These are phyloP conservation scores for Anacardium occidentale DNA, from an alignment of 345 rosid species.

Conservation along the genomic window DNA sequence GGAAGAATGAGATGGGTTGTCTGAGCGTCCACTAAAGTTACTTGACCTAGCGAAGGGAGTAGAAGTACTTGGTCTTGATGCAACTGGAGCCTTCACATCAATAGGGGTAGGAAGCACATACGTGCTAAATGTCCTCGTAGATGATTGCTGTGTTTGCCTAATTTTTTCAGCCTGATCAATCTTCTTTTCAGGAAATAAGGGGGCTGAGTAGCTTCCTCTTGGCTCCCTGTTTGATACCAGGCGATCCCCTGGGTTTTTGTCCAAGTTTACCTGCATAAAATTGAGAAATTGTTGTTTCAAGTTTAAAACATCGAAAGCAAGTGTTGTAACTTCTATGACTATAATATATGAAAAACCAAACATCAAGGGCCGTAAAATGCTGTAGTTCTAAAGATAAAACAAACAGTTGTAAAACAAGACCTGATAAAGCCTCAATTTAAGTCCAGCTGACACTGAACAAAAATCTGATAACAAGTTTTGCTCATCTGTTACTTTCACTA, in stretches of 20 bases:
- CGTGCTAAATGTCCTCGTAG: conserved; percentile 44
- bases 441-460: not conserved
- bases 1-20: conserved; percentile 77
- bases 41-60: conserved; percentile 42
- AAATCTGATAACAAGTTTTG: not conserved
- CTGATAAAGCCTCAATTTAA: not conserved
- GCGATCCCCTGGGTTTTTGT: conserved; percentile 49
- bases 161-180: conserved; percentile 55
- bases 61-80: conserved; percentile 44
- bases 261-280: conserved; percentile 46
- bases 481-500: not conserved
- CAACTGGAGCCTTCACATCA: conserved; percentile 44
- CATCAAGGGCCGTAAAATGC: not conserved
- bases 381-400: not conserved
- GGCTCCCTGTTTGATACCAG: conserved; percentile 41
- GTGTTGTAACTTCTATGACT: not conserved
- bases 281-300: conserved; percentile 3
- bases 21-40: conserved; percentile 36
- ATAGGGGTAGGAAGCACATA: conserved; percentile 83
- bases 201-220: conserved; percentile 75
- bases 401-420: not conserved
- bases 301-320: not conserved
- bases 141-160: conserved; percentile 47
- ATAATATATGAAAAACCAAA: not conserved
- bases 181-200: conserved; percentile 74